phyloP scores from a whole-genome alignment of 345 rosid species.

The Odontarrhena argentea region DNA sequence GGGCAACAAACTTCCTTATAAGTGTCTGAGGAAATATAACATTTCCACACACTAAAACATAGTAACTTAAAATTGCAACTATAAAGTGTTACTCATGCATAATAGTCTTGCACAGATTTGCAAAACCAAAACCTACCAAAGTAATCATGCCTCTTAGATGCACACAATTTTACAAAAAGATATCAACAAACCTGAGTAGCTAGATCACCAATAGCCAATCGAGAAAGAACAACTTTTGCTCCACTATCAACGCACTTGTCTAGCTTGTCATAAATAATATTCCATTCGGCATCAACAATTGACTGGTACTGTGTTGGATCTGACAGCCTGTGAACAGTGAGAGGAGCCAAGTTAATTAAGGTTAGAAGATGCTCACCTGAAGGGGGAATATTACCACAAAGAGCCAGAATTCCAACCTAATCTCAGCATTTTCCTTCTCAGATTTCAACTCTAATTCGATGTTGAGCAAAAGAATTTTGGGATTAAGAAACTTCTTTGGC shows the following conservation, averaged over 20 bases:
- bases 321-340: conserved; percentile 60
- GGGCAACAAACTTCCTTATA: conserved; percentile 2
- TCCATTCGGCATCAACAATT: conserved; percentile 99
- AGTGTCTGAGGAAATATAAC: conserved; percentile 14
- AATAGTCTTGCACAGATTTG: not conserved
- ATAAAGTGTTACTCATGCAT: conserved; percentile 17
- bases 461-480: conserved; percentile 81
- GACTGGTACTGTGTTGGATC: conserved; percentile 98
- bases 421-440: conserved; percentile 99
- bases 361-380: conserved; percentile 19
- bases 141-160: conserved; percentile 23
- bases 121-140: conserved; percentile 23
- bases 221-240: conserved; percentile 95
- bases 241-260: conserved; percentile 95
- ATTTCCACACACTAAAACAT: conserved; percentile 9
- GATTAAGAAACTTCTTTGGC: conserved; percentile 85
- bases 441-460: conserved; percentile 96
- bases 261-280: conserved; percentile 95
- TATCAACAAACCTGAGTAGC: conserved; percentile 78
- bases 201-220: conserved; percentile 97
- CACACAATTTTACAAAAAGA: not conserved
- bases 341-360: conserved; percentile 22
- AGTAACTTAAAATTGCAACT: conserved; percentile 15
- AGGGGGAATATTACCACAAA: not conserved
- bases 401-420: conserved; percentile 54